Percentiles rank a stretch among this genome's conserved stretches.
These are phyloP conservation scores for Sporothrix mexicana DNA, from an alignment of 2,329 filamentous ascomycete species.

Conservation along the genomic window DNA sequence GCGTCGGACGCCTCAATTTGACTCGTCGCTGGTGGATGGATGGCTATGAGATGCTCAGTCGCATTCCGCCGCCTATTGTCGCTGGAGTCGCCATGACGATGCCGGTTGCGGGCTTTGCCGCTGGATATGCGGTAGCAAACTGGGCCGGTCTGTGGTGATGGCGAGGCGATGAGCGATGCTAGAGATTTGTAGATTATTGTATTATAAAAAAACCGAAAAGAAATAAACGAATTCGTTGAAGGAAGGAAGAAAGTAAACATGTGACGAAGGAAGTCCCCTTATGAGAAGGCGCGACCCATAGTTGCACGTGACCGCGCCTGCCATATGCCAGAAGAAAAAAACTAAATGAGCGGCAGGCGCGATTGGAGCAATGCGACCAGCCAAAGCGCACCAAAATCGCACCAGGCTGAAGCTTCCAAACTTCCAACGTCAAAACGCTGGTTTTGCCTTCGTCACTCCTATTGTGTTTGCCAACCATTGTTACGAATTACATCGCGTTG, in stretches of 20 bases:
- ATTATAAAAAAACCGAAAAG: background rate
- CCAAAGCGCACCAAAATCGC: too few species aligned
- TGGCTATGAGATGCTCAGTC: slow-evolving; percentile 33
- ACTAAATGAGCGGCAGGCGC: slow-evolving; percentile 4
- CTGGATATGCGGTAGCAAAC: slow-evolving; percentile 30
- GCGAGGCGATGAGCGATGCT: background rate
- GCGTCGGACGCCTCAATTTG: slow-evolving; percentile 35
- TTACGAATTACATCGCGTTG: background rate
- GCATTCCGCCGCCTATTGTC: slow-evolving; percentile 33
- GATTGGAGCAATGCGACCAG: background rate
- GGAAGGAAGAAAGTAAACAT: background rate
- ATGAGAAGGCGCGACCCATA: too few species aligned
- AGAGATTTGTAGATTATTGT: background rate
- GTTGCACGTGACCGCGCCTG: background rate
- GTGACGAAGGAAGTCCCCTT: background rate
- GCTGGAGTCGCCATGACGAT: slow-evolving; percentile 28
- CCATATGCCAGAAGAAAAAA: background rate
- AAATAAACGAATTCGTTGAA: background rate
- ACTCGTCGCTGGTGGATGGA: slow-evolving; percentile 38
- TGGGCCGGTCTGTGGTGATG: slow-evolving; percentile 23
- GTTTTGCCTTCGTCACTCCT: background rate
- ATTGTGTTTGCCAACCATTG: background rate
- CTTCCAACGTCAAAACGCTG: background rate
- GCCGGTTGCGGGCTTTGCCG: slow-evolving; percentile 34
- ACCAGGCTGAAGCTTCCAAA: slow-evolving; percentile 27